These are phyloP conservation scores for Glycine latifolia DNA, from an alignment of 306 rosid genomes.

Conservation along the genomic window DNA sequence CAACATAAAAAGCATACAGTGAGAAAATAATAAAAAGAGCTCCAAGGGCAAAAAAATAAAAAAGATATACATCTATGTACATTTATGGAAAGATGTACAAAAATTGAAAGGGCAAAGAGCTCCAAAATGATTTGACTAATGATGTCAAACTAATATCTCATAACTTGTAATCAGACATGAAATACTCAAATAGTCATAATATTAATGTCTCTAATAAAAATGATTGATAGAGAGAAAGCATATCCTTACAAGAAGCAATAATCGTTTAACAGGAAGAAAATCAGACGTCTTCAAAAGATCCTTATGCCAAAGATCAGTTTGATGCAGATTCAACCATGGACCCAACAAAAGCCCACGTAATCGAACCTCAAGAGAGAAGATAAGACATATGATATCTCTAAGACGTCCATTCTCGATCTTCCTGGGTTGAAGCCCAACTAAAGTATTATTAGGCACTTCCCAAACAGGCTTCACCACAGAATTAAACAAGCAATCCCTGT, in stretches of 20 bases:
- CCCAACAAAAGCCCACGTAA: constrained; percentile 86
- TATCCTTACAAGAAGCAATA: constrained; percentile 76
- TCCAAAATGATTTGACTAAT: constrained; percentile 32
- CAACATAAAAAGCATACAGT: neutral
- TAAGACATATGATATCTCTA: constrained; percentile 62
- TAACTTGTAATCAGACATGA: constrained; percentile 31
- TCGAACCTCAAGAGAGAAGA: constrained; percentile 80
- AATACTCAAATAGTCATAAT: constrained; percentile 6
- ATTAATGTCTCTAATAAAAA: constrained; percentile 26
- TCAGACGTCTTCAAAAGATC: constrained; percentile 67
- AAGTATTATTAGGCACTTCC: constrained; percentile 58
- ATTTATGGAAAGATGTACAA: too few relatives aligned
- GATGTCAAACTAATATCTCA: constrained; percentile 19
- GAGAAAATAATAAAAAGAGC: constrained; percentile 1
- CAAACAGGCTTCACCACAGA: constrained; percentile 53
- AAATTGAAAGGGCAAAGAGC: constrained; percentile 1
- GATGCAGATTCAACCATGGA: constrained; percentile 84
- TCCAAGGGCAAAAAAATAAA: too few relatives aligned
- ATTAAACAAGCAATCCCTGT: constrained; percentile 80
- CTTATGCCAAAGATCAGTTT: constrained; percentile 67
- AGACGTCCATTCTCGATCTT: constrained; percentile 68
- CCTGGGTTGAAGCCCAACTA: constrained; percentile 58
- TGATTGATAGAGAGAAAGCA: constrained; percentile 30
- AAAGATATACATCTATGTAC: neutral
- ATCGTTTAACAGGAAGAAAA: constrained; percentile 66